A percentile compares a stretch with the other conserved stretches of the same genome.
Conservation (phyloP, 345 rosid species). For the Linum trigynum region DNA sequence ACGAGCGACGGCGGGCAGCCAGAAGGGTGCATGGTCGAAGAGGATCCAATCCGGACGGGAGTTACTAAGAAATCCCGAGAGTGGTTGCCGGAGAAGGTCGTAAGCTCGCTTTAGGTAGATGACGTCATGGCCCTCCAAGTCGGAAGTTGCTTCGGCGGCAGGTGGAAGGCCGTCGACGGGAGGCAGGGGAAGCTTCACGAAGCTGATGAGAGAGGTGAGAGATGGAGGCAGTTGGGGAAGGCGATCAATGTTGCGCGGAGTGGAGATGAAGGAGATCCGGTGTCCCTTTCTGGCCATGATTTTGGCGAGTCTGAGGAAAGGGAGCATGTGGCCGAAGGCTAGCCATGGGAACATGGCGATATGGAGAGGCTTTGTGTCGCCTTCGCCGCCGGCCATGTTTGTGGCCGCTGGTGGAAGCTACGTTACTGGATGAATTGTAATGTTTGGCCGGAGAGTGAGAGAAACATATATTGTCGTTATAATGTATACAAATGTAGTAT, state of each 20-base stretch:
- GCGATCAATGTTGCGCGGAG: slow-evolving; percentile 4
- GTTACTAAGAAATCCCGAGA: background rate
- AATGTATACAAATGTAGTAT: too few species aligned
- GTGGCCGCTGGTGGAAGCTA: background rate
- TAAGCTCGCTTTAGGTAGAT: background rate
- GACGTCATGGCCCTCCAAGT: background rate
- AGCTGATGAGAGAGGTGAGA: background rate
- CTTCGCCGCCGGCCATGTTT: background rate
- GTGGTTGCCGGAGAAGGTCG: background rate
- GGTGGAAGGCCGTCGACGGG: background rate
- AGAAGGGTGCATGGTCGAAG: background rate
- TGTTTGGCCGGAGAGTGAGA: too few species aligned
- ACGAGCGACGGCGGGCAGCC: background rate
- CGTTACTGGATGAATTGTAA: too few species aligned
- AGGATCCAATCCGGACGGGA: background rate
- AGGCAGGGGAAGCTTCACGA: background rate
- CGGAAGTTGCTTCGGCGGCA: background rate
- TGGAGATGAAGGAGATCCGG: slow-evolving; percentile 4
- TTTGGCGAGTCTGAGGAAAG: background rate
- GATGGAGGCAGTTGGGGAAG: background rate
- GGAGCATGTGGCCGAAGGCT: slow-evolving; percentile 3
- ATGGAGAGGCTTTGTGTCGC: background rate
- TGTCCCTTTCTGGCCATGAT: slow-evolving; percentile 1
- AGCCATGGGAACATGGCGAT: slow-evolving; percentile 9
- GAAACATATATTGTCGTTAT: too few species aligned